These are phyloP conservation scores for Fusarium torulosum DNA, from an alignment of 2,329 filamentous ascomycete genomes.

Conservation along the genomic window DNA sequence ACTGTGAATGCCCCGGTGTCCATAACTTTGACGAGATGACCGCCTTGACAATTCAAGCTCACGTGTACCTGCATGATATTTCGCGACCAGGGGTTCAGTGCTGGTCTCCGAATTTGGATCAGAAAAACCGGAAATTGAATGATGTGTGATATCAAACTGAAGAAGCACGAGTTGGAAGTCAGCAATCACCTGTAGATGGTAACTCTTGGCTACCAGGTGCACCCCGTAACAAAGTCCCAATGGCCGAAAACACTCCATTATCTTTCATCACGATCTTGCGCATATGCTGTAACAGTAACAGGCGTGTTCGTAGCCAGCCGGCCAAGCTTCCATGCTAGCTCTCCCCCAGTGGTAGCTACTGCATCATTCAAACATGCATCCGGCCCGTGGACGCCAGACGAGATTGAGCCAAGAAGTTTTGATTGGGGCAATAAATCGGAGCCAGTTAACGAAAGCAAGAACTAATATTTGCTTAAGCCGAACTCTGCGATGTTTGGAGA, in stretches of 20 bases:
- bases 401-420: background rate
- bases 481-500: constrained; percentile 19
- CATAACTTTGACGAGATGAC: background rate
- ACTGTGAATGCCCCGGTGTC: too few relatives aligned
- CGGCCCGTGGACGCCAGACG: background rate
- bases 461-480: constrained; percentile 18
- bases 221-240: background rate
- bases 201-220: constrained; percentile 16
- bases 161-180: constrained; percentile 12
- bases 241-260: constrained; percentile 22
- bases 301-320: constrained; percentile 16
- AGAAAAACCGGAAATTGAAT: constrained; percentile 24
- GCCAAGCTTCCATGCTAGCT: background rate
- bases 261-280: constrained; percentile 32
- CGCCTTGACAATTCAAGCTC: constrained; percentile 2
- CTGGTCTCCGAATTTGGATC: constrained; percentile 4
- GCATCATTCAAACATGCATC: constrained; percentile 9
- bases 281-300: constrained; percentile 18
- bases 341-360: background rate
- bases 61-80: constrained; percentile 36
- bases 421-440: constrained; percentile 15
- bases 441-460: background rate
- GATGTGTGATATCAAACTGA: background rate
- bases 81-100: constrained; percentile 21
- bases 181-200: constrained; percentile 6